Evolutionary conservation across 2,329 filamentous ascomycete genomes (phyloP), one percentile per base, ranked within the genome.

Genomic region (Aspergillus glaucus): DNA sequence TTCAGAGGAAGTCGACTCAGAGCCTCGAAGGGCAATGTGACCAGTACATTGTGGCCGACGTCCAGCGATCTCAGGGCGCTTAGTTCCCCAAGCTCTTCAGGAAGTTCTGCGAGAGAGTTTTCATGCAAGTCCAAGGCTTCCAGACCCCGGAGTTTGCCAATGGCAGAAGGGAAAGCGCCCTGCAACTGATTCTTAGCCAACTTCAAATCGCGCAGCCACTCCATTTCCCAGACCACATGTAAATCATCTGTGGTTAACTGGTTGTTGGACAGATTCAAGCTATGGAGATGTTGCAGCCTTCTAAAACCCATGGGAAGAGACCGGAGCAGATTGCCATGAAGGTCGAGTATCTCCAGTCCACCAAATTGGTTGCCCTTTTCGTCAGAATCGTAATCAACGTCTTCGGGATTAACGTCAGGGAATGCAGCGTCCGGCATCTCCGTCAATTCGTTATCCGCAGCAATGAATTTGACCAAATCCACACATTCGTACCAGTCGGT

Each of bases 401-500:
- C 74, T 37, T 78, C 70, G 8, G 76, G 73, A 0, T 79, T 76
- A 32, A 67, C 58, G 58, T 96, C 90, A 0, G 92, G 91, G 58
- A 97, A 96, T 15, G 90, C 75, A 2, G 75, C 72, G 15, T 93
- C 87, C 2, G 82, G 79, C 30, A 97, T 75, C 28, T 76, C 75
- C 59, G 88, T 82, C 43, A 98, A 69, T 61, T 95, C 88, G 61
- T 98, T 97, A 62, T 95, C 90, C 7, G 92, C 90, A 5, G 87
- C 90, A 55, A 93, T 81, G 44, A 97, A 83, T 52, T 86, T 83
- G 1, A 85, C 86, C 42, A 97, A 72, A 62, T 97, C 92, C 9
- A 97, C 88, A 50, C 87, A 86, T 67, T 97, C 92, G 2, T 90
- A 90, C 93, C 93, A 97, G 30, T 85, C 82, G 32, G 79, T 81